Conservation (phyloP, 495 filamentous ascomycete species). For the Hypoxylon crocopeplum region DNA sequence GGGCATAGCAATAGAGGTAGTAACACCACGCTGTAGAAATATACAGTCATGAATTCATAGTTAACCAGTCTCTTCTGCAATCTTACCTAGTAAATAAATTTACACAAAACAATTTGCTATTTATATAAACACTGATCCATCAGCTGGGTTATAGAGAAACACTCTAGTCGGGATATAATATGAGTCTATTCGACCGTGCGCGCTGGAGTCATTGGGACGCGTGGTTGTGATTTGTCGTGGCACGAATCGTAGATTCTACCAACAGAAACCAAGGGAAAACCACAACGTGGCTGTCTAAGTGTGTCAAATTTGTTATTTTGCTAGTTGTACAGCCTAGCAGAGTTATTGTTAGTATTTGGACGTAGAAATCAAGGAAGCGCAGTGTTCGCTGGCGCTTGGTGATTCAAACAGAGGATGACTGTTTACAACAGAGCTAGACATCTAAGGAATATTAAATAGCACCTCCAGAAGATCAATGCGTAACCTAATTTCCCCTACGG, state of each 20-base stretch:
- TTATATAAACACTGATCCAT: too few species aligned
- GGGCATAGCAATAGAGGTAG: too few species aligned
- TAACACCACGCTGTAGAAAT: too few species aligned
- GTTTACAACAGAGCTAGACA: background rate
- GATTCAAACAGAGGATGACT: background rate
- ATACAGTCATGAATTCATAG: too few species aligned
- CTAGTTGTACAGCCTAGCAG: background rate
- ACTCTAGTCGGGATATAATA: slow-evolving; percentile 22
- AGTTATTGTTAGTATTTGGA: slow-evolving; percentile 2
- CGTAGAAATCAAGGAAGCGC: slow-evolving; percentile 10
- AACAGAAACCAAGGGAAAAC: slow-evolving; percentile 11
- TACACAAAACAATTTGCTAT: too few species aligned
- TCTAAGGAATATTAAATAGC: background rate
- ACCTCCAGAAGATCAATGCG: too few species aligned
- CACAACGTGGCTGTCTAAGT: slow-evolving; percentile 24
- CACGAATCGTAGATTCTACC: slow-evolving; percentile 23
- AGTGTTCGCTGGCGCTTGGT: slow-evolving; percentile 13
- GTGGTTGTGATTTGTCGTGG: slow-evolving; percentile 28
- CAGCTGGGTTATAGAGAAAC: slow-evolving; percentile 10
- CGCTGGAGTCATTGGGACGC: slow-evolving; percentile 9
- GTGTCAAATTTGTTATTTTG: slow-evolving; percentile 10
- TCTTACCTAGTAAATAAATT: background rate
- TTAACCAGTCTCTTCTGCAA: too few species aligned
- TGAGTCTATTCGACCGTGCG: slow-evolving; percentile 5
- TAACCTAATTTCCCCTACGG: too few species aligned